Evolutionary conservation across 768 basidiomycete species (phyloP).

Genomic region (Russula griseocarnosa): DNA sequence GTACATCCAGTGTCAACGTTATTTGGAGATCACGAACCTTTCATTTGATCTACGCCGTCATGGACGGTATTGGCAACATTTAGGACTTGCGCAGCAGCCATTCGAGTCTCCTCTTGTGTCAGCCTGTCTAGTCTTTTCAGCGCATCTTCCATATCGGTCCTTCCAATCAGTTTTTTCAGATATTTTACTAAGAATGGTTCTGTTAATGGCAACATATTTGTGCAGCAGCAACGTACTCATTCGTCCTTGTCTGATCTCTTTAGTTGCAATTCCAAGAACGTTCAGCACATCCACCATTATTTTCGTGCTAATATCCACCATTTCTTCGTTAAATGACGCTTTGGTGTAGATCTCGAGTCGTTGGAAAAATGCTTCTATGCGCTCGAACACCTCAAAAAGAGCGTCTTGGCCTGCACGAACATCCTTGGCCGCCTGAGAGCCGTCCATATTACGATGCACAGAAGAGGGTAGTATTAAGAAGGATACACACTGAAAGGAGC

Average conservation of each 20-base stretch:
- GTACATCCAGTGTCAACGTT: background rate
- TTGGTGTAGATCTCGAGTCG: background rate
- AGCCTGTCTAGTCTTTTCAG: background rate
- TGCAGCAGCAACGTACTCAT: background rate
- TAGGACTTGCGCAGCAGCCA: no score
- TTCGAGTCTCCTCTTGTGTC: background rate
- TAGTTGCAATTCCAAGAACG: background rate
- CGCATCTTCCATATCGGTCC: background rate
- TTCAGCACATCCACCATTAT: slow-evolving; percentile 2
- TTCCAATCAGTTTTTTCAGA: background rate
- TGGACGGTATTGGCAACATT: no score
- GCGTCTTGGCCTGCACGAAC: background rate
- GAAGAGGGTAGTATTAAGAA: background rate
- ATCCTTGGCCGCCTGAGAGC: background rate
- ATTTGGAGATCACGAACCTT: background rate
- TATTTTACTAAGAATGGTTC: background rate
- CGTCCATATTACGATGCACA: background rate
- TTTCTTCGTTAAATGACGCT: background rate
- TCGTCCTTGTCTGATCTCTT: background rate
- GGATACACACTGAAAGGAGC: background rate
- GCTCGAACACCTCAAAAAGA: background rate
- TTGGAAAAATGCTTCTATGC: background rate
- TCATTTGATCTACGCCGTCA: background rate
- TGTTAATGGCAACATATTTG: background rate
- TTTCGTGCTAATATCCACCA: background rate